phyloP scores from a whole-genome alignment of 1,284 basidiomycete species.

The Testicularia cyperi region DNA sequence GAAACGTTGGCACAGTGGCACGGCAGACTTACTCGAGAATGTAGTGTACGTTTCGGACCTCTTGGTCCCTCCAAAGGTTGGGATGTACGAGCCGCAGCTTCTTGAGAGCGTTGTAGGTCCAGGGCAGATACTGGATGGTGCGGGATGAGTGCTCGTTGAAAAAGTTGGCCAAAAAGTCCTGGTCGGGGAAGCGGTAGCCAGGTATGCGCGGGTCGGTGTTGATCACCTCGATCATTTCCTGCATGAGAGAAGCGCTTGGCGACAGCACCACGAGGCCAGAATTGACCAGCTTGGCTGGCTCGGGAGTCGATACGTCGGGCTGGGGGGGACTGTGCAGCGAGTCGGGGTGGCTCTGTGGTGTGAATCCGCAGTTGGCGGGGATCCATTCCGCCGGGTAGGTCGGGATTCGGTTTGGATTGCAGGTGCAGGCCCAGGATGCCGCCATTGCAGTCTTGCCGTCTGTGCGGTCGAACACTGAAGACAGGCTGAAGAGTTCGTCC shows the following conservation, averaged over 20 bases:
- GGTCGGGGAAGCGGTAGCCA: conserved; percentile 82
- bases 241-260: conserved; percentile 68
- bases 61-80: conserved; percentile 74
- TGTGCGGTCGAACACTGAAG: conserved; percentile 52
- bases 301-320: conserved; percentile 65
- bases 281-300: conserved; percentile 79
- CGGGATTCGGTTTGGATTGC: conserved; percentile 79
- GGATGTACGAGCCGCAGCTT: conserved; percentile 72
- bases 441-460: conserved; percentile 66
- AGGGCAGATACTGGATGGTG: conserved; percentile 70
- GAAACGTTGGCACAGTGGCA: too few relatives aligned
- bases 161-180: conserved; percentile 80
- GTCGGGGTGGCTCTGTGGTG: conserved; percentile 62
- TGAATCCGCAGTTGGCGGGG: conserved; percentile 83
- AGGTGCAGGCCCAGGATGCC: conserved; percentile 84
- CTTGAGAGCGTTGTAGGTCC: conserved; percentile 84
- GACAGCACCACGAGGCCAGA: conserved; percentile 82
- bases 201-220: conserved; percentile 70
- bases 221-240: conserved; percentile 68
- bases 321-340: conserved; percentile 64
- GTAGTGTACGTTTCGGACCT: conserved; percentile 64
- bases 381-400: conserved; percentile 90
- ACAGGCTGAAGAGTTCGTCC: conserved; percentile 76
- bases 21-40: too few relatives aligned
- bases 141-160: conserved; percentile 63